Evolutionary conservation across 805 yeast species (phyloP), one percentile per base, ranked within the genome.

Genomic region (Martiniozyma abietophila): DNA sequence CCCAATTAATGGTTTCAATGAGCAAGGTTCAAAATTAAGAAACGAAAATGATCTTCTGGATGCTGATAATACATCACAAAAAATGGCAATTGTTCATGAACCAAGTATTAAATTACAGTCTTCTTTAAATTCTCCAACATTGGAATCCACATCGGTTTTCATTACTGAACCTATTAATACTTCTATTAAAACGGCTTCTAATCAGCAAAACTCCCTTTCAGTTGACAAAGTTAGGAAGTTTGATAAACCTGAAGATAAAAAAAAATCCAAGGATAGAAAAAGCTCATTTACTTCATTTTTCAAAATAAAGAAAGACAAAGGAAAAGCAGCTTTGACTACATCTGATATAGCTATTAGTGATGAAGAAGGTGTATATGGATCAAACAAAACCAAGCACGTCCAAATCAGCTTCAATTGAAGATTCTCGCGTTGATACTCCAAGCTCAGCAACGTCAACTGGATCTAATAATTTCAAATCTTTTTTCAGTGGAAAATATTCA

Each of bases 251-350:
- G 38, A 38, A 16, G 31, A 24, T n/a, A 38, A 42, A 23, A 19
- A 12, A 1, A 42, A 42, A 23, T 11, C 32, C 15, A 36, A 32
- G 22, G 37, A 34, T 8, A 29, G 37, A 25, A 43, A 43, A 31
- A 25, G 43, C 11, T 38, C 46, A 4, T 43, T 43, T 12, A 28
- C 45, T 1, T 39, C 44, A n/a, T 43, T 43, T 26, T 43, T 43
- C 22, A 43, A 43, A 27, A 35, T 43, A 4, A 39, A 36, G 16
- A 34, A 35, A 18, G 41, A 38, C 18, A 42, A 42, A 15, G 35
- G 41, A 12, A 38, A 40, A 10, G 35, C 34, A 11, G n/a, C 25
- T 8, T 36, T 40, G 6, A 24, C 17, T 8, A 12, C 23, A 4
- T 9, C 22, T 5, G n/a, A 12, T 4, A 28, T 19, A 11, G 11